phyloP scores from a whole-genome alignment of 768 basidiomycete species.

The Tricholoma sp. region DNA sequence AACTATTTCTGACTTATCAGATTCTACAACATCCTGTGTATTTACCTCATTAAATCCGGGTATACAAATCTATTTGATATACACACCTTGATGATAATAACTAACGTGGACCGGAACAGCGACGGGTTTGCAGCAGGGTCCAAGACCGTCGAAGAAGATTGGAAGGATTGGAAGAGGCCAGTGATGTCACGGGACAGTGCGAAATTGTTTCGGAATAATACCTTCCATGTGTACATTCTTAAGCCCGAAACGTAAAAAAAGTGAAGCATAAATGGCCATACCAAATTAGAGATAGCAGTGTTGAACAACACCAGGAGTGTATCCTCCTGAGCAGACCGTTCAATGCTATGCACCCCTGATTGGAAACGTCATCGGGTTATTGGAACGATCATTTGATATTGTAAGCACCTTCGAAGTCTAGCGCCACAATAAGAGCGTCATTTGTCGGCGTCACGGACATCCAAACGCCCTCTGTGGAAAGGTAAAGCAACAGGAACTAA shows the following conservation, averaged over 20 bases:
- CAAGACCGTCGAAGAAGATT: conserved; percentile 50
- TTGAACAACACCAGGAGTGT: conserved; percentile 60
- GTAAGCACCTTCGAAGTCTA: conserved; percentile 56
- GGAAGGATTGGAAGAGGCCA: conserved; percentile 58
- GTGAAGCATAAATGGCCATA: conserved; percentile 19
- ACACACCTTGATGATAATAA: conserved; percentile 57
- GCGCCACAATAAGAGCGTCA: conserved; percentile 47
- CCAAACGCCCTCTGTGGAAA: conserved; percentile 51
- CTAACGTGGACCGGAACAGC: conserved; percentile 53
- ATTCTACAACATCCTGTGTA: conserved; percentile 59
- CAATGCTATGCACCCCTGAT: conserved; percentile 57
- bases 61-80: background rate
- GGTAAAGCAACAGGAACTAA: background rate
- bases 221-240: conserved; percentile 30
- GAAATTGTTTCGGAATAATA: conserved; percentile 63
- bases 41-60: background rate
- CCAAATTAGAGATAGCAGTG: conserved; percentile 60
- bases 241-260: background rate
- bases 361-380: background rate
- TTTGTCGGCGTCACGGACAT: conserved; percentile 61
- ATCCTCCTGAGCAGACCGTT: conserved; percentile 59
- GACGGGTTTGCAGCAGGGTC: conserved; percentile 55
- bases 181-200: conserved; percentile 55
- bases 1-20: conserved; percentile 53
- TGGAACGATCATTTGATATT: background rate